Evolutionary conservation across 345 rosid genomes (phyloP), one percentile per base, ranked within the genome.

Genomic region (Populus nigra): DNA sequence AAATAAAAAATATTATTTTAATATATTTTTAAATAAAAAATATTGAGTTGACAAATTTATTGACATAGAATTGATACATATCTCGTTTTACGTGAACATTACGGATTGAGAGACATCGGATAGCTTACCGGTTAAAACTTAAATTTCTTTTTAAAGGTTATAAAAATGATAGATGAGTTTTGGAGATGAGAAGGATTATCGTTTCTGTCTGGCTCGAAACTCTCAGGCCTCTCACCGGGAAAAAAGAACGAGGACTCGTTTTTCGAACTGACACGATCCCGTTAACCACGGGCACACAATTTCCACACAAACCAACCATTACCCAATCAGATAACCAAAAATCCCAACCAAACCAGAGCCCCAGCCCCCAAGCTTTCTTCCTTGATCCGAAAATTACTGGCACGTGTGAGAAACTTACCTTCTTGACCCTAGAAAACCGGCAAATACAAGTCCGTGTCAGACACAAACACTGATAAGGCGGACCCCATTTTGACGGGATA

Each of bases 401-500:
- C 76, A 75, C 70, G 75, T 83, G 80, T 47, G 1, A 5, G 13
- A 61, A 18, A 69, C 7, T 5, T 2, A 67, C 9, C 17, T 2
- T 2, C 2, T 17, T 10, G 12, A 1, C 29, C 50, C 65, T 45
- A 27, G 7, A 33, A 23, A 27, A 36, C 27, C 8, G 6, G 20
- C 65, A 43, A 0, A 0, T 3, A 41, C 39, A 45, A 10, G 62
- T 39, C 59, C 63, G 73, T 59, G 77, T 47, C 65, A 7, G 62
- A 10, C 72, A 75, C 18, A 13, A 25, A 59, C 72, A 78, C 18
- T 13, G 50, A 43, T 50, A 47, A 78, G 0, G 65, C 61, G 12
- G 65, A 41, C 76, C 65, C 69, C 55, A 27, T 36, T 27, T 45
- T 76, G 74, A 80, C 45, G 57, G 65, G 69, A 69, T 65, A 74